Evolutionary conservation across 1,284 basidiomycete genomes (phyloP).

Genomic region (Papiliotrema fonsecae): DNA sequence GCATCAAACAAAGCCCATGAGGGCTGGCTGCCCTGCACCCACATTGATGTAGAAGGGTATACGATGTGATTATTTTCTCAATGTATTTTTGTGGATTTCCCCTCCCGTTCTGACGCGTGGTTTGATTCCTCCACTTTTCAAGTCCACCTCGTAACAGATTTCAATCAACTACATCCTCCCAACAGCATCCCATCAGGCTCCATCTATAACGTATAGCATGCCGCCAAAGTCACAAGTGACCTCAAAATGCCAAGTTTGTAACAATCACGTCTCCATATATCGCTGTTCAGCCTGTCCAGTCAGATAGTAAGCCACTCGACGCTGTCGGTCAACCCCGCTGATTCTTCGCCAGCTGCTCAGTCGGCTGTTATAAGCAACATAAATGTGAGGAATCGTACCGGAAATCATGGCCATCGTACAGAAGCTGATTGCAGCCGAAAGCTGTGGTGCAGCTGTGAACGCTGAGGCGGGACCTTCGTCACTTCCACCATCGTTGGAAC

Average conservation of each 20-base stretch:
- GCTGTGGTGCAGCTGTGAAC: background rate
- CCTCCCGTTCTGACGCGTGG: no score
- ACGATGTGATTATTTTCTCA: no score
- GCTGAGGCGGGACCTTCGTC: constrained; percentile 1
- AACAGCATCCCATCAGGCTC: background rate
- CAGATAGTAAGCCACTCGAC: constrained; percentile 35
- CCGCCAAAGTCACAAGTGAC: background rate
- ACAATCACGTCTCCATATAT: constrained; percentile 32
- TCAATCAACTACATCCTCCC: background rate
- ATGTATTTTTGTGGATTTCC: no score
- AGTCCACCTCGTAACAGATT: no score
- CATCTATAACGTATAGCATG: background rate
- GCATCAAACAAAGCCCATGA: no score
- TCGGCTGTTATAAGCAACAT: constrained; percentile 44
- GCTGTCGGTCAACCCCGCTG: background rate
- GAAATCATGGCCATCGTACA: background rate
- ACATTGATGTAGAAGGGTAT: no score
- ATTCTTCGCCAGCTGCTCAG: constrained; percentile 40
- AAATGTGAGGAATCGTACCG: constrained; percentile 26
- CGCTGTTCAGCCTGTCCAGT: constrained; percentile 40
- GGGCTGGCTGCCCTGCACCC: no score
- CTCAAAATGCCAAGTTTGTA: constrained; percentile 33
- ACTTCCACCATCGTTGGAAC: constrained; percentile 6
- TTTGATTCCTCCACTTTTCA: background rate
- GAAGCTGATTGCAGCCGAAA: background rate